Evolutionary conservation across 2,329 filamentous ascomycete species (phyloP).

Genomic region (Colletotrichum agaves): DNA sequence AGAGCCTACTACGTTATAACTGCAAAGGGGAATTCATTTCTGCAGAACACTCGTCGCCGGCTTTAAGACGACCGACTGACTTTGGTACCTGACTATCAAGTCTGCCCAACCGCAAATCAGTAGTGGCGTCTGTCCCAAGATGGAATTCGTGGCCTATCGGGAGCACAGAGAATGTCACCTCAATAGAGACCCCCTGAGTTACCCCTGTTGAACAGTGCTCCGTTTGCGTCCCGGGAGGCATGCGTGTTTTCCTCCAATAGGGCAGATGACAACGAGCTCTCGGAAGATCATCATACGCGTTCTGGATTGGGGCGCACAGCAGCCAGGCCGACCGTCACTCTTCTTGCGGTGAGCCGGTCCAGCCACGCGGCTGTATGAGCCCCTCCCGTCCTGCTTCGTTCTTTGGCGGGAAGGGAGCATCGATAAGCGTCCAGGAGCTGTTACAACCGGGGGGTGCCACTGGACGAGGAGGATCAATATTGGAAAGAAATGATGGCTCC

Average conservation of each 20-base stretch:
- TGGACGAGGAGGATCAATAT: background rate
- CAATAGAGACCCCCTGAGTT: slow-evolving; percentile 1
- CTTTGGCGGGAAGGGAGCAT: background rate
- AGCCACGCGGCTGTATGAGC: slow-evolving; percentile 3
- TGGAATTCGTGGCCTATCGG: slow-evolving; percentile 5
- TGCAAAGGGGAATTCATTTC: too few species aligned
- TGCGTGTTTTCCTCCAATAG: slow-evolving; percentile 26
- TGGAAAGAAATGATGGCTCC: background rate
- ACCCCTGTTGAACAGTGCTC: slow-evolving; percentile 11
- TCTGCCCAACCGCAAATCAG: background rate
- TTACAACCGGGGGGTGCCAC: slow-evolving; percentile 9
- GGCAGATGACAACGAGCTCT: background rate
- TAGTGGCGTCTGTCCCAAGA: background rate
- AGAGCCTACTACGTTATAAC: too few species aligned
- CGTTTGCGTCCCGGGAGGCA: slow-evolving; percentile 8
- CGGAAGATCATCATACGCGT: slow-evolving; percentile 34
- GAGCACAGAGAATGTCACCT: background rate
- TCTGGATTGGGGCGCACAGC: slow-evolving; percentile 16
- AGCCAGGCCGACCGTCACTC: background rate
- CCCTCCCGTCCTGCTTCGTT: background rate
- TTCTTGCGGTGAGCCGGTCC: slow-evolving; percentile 29
- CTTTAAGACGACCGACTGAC: too few species aligned
- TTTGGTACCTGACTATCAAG: background rate
- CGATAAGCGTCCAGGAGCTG: slow-evolving; percentile 23
- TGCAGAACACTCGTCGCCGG: too few species aligned